A percentile compares a stretch with the other conserved stretches of the same genome.
Conservation (phyloP, 129 eudicot genomes). For the Apium graveolens region DNA sequence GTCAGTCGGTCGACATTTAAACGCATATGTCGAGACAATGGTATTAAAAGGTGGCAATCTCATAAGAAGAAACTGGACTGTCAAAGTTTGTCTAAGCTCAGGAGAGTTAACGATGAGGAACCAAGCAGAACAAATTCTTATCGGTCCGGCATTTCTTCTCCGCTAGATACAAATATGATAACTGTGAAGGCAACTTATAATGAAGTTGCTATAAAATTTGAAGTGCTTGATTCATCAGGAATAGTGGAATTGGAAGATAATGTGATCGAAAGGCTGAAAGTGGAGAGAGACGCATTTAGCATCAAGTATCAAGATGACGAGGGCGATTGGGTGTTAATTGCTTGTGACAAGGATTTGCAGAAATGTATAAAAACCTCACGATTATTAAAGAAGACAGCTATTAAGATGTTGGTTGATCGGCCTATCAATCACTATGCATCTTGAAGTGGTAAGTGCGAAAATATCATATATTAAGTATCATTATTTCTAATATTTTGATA, state of each 20-base stretch:
- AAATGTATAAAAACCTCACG: not conserved
- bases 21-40: not conserved
- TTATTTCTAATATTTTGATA: not conserved
- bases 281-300: not conserved
- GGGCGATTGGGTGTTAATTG: not conserved
- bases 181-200: too few species aligned
- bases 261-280: not conserved
- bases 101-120: not conserved
- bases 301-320: not conserved
- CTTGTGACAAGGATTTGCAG: constrained; percentile 8
- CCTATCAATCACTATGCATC: too few species aligned
- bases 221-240: constrained; percentile 57
- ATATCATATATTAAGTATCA: too few species aligned
- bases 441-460: too few species aligned
- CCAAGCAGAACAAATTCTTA: not conserved
- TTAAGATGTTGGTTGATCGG: not conserved
- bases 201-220: constrained; percentile 11
- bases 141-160: not conserved
- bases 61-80: not conserved
- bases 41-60: not conserved
- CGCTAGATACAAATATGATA: not conserved
- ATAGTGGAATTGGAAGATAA: not conserved
- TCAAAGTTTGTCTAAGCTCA: not conserved
- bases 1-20: constrained; percentile 3
- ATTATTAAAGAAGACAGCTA: not conserved